Percentiles rank a stretch among this genome's conserved stretches.
phyloP scores from a whole-genome alignment of 352 stramenopile genomes.

The Globisporangium spiculum region DNA sequence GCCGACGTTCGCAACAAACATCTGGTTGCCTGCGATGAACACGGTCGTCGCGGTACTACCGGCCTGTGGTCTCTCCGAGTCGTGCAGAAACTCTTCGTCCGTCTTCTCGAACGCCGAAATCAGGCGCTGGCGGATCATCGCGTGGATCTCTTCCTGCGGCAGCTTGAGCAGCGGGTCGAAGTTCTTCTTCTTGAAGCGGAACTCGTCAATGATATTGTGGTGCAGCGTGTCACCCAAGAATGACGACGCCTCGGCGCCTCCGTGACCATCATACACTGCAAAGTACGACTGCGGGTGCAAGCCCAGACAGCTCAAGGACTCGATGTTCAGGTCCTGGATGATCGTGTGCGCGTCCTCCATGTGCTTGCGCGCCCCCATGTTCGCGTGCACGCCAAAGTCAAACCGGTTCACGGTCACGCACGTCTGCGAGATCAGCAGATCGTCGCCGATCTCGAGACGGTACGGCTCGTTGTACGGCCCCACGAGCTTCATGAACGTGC shows the following conservation, averaged over 20 bases:
- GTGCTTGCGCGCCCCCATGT: conserved; percentile 91
- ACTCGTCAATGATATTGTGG: conserved; percentile 59
- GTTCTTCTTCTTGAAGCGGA: conserved; percentile 46
- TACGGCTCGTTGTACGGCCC: conserved; percentile 93
- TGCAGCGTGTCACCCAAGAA: conserved; percentile 84
- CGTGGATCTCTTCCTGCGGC: conserved; percentile 41
- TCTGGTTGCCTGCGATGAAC: conserved; percentile 87
- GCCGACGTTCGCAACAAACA: conserved; percentile 96
- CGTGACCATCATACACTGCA: conserved; percentile 96
- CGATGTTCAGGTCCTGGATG: conserved; percentile 88
- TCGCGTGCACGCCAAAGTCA: conserved; percentile 94
- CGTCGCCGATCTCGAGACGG: conserved; percentile 91
- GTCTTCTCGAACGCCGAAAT: conserved; percentile 60
- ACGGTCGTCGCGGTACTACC: conserved; percentile 95
- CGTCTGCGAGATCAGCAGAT: conserved; percentile 95
- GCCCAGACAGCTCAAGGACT: conserved; percentile 43
- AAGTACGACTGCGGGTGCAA: conserved; percentile 92
- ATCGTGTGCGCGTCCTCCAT: conserved; percentile 97
- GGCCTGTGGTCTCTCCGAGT: conserved; percentile 63
- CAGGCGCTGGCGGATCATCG: conserved; percentile 51
- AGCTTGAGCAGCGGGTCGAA: conserved; percentile 36
- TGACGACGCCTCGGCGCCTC: conserved; percentile 90
- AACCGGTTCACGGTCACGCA: conserved; percentile 96
- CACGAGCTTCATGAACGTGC: conserved; percentile 95
- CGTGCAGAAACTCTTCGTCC: conserved; percentile 68